Evolutionary conservation across 345 rosid species (phyloP).

Genomic region (Reutealis trisperma): DNA sequence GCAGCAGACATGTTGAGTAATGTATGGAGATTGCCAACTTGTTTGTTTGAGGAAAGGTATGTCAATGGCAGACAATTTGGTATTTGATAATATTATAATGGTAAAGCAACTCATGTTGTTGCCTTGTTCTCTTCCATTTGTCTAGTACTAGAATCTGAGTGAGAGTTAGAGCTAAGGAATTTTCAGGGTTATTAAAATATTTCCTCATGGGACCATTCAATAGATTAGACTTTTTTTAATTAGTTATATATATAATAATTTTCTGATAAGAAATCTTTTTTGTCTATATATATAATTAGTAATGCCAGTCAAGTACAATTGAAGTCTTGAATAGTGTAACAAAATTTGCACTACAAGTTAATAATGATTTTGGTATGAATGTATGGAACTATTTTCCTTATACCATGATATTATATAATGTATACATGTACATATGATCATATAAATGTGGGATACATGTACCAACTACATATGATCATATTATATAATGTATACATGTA

Average conservation of each 20-base stretch:
- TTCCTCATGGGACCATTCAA: conserved; percentile 29
- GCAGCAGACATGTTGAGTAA: conserved; percentile 65
- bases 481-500: too few relatives aligned
- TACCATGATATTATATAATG: too few relatives aligned
- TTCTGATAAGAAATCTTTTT: not conserved
- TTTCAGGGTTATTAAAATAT: conserved; percentile 13
- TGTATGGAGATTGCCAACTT: conserved; percentile 61
- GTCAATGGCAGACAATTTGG: conserved; percentile 71
- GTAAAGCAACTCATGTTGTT: conserved; percentile 31
- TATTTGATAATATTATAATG: conserved; percentile 44
- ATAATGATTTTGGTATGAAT: too few relatives aligned
- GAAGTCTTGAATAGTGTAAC: too few relatives aligned
- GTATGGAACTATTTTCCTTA: too few relatives aligned
- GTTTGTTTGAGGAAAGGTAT: conserved; percentile 68
- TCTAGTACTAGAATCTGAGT: conserved; percentile 20
- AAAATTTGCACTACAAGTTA: too few relatives aligned
- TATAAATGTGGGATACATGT: too few relatives aligned
- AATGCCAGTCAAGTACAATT: too few relatives aligned
- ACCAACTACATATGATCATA: too few relatives aligned
- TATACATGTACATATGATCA: too few relatives aligned
- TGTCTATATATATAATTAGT: too few relatives aligned
- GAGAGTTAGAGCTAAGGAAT: conserved; percentile 16
- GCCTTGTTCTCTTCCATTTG: conserved; percentile 14
- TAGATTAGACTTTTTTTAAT: conserved; percentile 10
- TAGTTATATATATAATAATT: not conserved